These are phyloP conservation scores for Metschnikowia cubensis DNA, from an alignment of 805 yeast species.

Conservation along the genomic window DNA sequence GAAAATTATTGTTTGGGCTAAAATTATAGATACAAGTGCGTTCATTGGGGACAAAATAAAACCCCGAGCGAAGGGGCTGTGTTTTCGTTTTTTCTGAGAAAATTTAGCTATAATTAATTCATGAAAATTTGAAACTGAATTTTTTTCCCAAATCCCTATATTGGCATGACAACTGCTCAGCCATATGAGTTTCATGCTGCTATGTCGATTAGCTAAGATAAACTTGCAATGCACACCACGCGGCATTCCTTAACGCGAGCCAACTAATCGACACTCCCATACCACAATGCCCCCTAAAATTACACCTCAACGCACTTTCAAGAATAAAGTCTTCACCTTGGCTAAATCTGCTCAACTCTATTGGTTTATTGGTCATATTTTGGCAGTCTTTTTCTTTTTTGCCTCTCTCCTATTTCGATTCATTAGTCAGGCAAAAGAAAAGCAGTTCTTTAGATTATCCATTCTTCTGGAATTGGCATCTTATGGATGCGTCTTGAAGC, in stretches of 20 bases:
- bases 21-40: background rate
- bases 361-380: constrained; percentile 65
- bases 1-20: background rate
- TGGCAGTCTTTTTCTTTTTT: constrained; percentile 42
- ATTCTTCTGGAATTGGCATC: constrained; percentile 54
- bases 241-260: background rate
- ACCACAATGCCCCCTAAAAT: constrained; percentile 1
- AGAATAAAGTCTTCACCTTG: constrained; percentile 4
- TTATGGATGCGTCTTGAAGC: constrained; percentile 59
- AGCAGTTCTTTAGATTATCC: constrained; percentile 29
- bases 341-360: constrained; percentile 45
- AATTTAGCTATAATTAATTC: background rate
- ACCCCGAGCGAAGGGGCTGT: background rate
- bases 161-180: background rate
- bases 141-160: background rate
- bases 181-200: background rate
- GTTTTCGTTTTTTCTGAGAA: background rate
- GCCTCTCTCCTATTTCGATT: constrained; percentile 40
- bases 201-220: background rate
- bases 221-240: background rate
- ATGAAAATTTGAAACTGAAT: background rate
- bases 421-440: constrained; percentile 28
- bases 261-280: background rate
- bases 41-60: background rate
- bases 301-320: background rate